Conservation (phyloP, 1,284 basidiomycete genomes). For the Cutaneotrichosporon cyanovorans region DNA sequence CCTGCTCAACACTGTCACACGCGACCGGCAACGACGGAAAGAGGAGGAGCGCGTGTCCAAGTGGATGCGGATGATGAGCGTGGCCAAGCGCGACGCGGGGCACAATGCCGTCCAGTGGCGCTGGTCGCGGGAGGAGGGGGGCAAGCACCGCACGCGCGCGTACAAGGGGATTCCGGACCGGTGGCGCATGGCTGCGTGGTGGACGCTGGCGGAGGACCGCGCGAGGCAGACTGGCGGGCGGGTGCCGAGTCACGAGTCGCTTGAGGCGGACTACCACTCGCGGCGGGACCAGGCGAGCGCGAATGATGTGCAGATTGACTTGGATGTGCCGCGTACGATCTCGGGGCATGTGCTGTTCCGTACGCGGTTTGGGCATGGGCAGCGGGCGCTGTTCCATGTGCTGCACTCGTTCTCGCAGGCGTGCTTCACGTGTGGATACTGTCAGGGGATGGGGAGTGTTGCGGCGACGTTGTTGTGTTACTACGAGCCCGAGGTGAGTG, state of each 20-base stretch:
- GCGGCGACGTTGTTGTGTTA: constrained; percentile 92
- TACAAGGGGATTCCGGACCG: constrained; percentile 97
- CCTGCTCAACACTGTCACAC: constrained; percentile 7
- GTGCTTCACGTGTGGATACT: constrained; percentile 87
- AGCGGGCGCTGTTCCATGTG: constrained; percentile 89
- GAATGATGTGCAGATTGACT: constrained; percentile 95
- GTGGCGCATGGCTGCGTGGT: constrained; percentile 91
- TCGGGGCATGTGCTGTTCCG: constrained; percentile 89
- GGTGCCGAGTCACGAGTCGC: constrained; percentile 16
- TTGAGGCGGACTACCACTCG: constrained; percentile 52
- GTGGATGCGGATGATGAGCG: constrained; percentile 78
- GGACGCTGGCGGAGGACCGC: constrained; percentile 54
- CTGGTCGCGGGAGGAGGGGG: constrained; percentile 56
- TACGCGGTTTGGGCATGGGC: constrained; percentile 90
- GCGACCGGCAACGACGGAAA: constrained; percentile 44
- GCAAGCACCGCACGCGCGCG: constrained; percentile 50
- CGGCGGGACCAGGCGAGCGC: constrained; percentile 68
- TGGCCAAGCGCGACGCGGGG: constrained; percentile 58
- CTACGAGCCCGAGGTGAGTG: constrained; percentile 65
- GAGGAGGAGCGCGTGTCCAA: constrained; percentile 69
- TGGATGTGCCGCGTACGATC: constrained; percentile 95
- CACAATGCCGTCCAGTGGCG: constrained; percentile 70
- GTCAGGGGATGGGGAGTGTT: constrained; percentile 98
- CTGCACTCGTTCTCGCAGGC: constrained; percentile 82
- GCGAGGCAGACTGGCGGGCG: constrained; percentile 13